Base-by-base conservation (phyloP, 352 stramenopile genomes). In the Blastocystis sp. region DNA sequence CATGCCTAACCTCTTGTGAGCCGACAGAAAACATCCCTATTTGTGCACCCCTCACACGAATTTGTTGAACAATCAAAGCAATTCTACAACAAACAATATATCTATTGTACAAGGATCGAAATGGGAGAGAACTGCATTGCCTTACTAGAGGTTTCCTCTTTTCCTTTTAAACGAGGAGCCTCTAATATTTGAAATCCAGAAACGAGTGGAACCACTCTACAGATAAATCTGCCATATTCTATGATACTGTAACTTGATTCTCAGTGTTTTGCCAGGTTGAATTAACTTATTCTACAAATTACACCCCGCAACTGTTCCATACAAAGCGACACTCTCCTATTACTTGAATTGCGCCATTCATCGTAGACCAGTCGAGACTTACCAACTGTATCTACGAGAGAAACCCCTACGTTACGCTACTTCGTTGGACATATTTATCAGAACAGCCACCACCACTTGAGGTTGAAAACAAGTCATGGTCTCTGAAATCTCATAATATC, bases 261-360 rank as follows among this genome's bases (percentile, higher is more conserved):
- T n/a, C 11, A 63, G 23, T n/a, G 70, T 80, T 47, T 80, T 80
- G 3, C 55, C 26, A 9, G 70, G 70, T 41, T 80, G 70, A 41
- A 80, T 80, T 26, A 80, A 39, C 23, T 80, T 80, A 26, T 41
- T 80, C 70, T 80, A 80, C 2, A 63, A 6, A 47, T 63, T 34
- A 61, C 15, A 34, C 39, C 41, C 3, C 5, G 6, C 1, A 11
- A 39, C 9, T 8, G 45, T 61, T 29, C 23, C 3, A 3, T 26
- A 80, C 70, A 64, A 80, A 80, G 2, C 34, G n/a, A 41, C 70
- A 80, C 55, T 80, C 70, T 4, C 70, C 70, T 15, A 80, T 53
- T 9, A 80, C n/a, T 41, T 61, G 13, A 9, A 80, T 5, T 26
- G 45, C 13, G 11, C 70, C 50, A 34, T 80, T 80, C 39, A 37